Conservation (phyloP, 108 stramenopile genomes). For the Nitzschia sp. region DNA sequence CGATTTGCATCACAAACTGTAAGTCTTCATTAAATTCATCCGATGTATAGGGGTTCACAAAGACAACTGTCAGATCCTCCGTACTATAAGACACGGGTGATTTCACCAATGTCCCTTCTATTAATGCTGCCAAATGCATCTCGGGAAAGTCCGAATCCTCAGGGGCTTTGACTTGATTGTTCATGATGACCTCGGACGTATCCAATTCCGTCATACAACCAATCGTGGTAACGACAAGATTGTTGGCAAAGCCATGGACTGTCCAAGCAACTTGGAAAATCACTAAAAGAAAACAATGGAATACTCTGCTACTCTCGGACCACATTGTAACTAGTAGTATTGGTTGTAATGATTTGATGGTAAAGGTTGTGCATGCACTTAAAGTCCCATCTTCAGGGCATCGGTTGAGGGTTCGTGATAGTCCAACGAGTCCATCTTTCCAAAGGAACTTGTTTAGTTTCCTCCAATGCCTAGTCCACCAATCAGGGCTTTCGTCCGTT, state of each 20-base stretch:
- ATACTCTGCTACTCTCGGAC: not conserved
- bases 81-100: not conserved
- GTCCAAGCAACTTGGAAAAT: not conserved
- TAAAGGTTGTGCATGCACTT: not conserved
- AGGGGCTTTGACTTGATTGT: slow-evolving; percentile 42
- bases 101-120: not conserved
- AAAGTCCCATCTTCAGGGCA: too few relatives aligned
- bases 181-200: slow-evolving; percentile 74
- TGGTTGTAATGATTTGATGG: not conserved
- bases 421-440: too few relatives aligned
- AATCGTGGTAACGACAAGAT: slow-evolving; percentile 23
- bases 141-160: slow-evolving; percentile 45
- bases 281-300: not conserved
- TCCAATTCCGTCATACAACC: slow-evolving; percentile 51
- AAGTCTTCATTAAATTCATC: slow-evolving; percentile 50
- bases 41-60: slow-evolving; percentile 33
- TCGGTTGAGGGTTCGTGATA: too few relatives aligned
- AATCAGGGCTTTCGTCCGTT: too few relatives aligned
- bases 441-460: too few relatives aligned
- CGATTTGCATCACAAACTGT: slow-evolving; percentile 61
- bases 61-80: slow-evolving; percentile 35
- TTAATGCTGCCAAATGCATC: slow-evolving; percentile 45
- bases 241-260: slow-evolving; percentile 32
- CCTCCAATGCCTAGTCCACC: too few relatives aligned
- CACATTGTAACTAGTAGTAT: not conserved